Evolutionary conservation across 192 early-diverging fungal genomes (phyloP), one percentile per base, ranked within the genome.

Genomic region (Mortierella claussenii): DNA sequence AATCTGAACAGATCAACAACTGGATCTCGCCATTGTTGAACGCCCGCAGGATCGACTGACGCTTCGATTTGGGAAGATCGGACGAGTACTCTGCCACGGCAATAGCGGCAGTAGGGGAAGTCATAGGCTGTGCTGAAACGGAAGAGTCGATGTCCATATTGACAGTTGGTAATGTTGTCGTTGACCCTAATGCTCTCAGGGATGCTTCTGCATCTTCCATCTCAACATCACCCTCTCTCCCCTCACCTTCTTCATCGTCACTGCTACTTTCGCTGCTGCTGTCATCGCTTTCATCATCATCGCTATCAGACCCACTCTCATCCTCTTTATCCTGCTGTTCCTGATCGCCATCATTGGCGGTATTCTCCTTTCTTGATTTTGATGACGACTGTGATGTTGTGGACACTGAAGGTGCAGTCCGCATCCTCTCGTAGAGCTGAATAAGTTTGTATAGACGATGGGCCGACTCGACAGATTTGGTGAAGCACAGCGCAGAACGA

Each of bases 391-490:
- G n/a, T 49, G 34, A 5, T 33, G 53, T 21, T 24, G 52, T 2
- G 10, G 28, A 24, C 15, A 33, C 27, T n/a, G n/a, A n/a, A 2
- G 69, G 28, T 0, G 54, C 58, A 45, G 57, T 60, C 36, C 73
- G 56, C 34, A 55, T 55, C 28, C 81, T 75, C 12, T 84, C 82
- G 82, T 89, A 92, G 18, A 86, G 69, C 55, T 87, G 82, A 40
- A 94, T 79, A 13, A 95, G 65, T 71, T 90, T 84, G 42, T 81
- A 84, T 24, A 99, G 86, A 21, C 94, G 86, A 62, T 94, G 93
- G 7, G 97, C 93, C 1, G 95, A 86, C 62, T 99, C 95, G 18
- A 97, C 90, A 3, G 92, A 95, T 67, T 94, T 93, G 31, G 94
- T 92, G 73, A 99, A 99, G 69, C 86, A 97, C 61, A 93, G 80